Evolutionary conservation across 2,329 filamentous ascomycete genomes (phyloP).

Genomic region (Alternaria sp.): DNA sequence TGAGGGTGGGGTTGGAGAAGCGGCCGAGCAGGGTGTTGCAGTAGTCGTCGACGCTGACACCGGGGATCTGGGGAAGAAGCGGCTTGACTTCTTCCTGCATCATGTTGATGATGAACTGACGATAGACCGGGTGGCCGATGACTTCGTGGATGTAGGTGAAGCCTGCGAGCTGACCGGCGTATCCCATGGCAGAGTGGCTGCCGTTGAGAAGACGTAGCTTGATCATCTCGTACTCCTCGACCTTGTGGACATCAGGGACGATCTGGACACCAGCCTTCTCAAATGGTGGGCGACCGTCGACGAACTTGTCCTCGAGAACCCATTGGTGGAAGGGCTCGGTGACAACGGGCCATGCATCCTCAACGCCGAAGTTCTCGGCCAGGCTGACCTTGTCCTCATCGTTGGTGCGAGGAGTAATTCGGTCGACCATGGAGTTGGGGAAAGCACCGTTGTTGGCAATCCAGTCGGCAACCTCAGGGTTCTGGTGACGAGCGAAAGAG

Average conservation of each 20-base stretch:
- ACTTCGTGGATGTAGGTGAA: constrained; percentile 43
- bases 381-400: constrained; percentile 35
- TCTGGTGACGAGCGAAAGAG: constrained; percentile 33
- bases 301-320: constrained; percentile 44
- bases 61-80: constrained; percentile 38
- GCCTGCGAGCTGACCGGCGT: constrained; percentile 37
- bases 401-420: constrained; percentile 40
- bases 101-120: constrained; percentile 42
- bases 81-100: constrained; percentile 44
- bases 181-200: constrained; percentile 41
- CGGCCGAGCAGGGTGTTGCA: constrained; percentile 37
- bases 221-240: constrained; percentile 42
- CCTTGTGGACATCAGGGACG: constrained; percentile 37
- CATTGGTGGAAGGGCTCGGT: constrained; percentile 44
- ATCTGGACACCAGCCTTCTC: constrained; percentile 45
- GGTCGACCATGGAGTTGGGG: constrained; percentile 45
- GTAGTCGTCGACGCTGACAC: constrained; percentile 41
- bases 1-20: constrained; percentile 42
- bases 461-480: constrained; percentile 39
- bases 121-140: constrained; percentile 34
- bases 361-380: constrained; percentile 35
- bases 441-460: constrained; percentile 41
- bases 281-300: constrained; percentile 39
- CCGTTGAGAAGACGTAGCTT: constrained; percentile 43
- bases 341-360: constrained; percentile 42